phyloP scores from a whole-genome alignment of 2,329 filamentous ascomycete species.

The Xylariaceae sp. region DNA sequence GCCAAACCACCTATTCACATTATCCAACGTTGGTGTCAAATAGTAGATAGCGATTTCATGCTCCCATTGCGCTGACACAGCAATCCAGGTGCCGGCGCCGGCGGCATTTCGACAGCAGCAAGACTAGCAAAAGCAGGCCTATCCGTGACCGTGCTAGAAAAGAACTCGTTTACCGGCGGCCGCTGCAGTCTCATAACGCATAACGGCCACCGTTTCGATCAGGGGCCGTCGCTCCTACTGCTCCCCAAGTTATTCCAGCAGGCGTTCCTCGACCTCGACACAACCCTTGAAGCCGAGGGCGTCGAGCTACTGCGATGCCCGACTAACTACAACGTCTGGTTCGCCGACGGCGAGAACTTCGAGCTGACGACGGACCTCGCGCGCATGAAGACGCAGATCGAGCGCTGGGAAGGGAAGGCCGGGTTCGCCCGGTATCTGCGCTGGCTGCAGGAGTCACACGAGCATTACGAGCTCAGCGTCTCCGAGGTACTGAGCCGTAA shows the following conservation, averaged over 20 bases:
- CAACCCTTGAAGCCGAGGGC: conserved; percentile 61
- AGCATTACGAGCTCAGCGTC: conserved; percentile 66
- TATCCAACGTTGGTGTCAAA: neutral
- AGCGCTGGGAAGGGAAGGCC: conserved; percentile 67
- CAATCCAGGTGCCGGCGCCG: conserved; percentile 60
- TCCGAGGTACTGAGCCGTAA: conserved; percentile 63
- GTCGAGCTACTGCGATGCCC: conserved; percentile 67
- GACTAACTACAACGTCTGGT: conserved; percentile 72
- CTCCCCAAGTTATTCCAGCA: conserved; percentile 67
- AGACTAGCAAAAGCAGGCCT: conserved; percentile 67
- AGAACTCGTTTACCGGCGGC: conserved; percentile 69
- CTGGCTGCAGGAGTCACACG: conserved; percentile 63
- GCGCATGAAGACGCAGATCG: conserved; percentile 67
- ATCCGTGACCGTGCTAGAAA: conserved; percentile 71
- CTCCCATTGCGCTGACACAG: conserved; percentile 13
- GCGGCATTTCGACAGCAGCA: conserved; percentile 67
- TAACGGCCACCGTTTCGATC: conserved; percentile 66
- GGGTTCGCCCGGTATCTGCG: conserved; percentile 66
- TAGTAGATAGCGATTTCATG: too few species aligned
- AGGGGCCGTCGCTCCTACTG: conserved; percentile 69
- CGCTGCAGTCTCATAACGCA: conserved; percentile 63
- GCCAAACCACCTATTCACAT: neutral
- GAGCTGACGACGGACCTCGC: conserved; percentile 62
- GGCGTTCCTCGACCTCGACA: conserved; percentile 65
- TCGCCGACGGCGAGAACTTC: conserved; percentile 62